A percentile compares a stretch with the other conserved stretches of the same genome.
Conservation (phyloP, 176 grass and related monocot genomes). For the Alopecurus myosuroides region DNA sequence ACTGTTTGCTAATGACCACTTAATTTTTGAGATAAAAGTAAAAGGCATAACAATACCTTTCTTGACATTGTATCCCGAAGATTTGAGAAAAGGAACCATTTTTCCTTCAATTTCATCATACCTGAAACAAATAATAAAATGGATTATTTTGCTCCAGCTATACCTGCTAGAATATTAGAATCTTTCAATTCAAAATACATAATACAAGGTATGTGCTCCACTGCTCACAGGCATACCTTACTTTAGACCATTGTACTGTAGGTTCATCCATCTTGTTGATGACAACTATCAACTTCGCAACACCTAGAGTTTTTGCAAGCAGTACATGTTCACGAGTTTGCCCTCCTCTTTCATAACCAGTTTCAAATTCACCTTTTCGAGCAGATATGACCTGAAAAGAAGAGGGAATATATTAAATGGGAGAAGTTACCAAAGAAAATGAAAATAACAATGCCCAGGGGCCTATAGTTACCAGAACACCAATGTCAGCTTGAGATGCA, state of each 20-base stretch:
- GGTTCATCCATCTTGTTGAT: slow-evolving; percentile 93
- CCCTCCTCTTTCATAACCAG: slow-evolving; percentile 81
- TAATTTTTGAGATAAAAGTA: neutral
- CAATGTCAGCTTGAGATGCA: slow-evolving; percentile 97
- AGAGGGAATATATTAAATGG: neutral
- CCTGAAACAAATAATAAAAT: slow-evolving; percentile 37
- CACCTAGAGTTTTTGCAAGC: slow-evolving; percentile 87
- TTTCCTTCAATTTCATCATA: slow-evolving; percentile 94
- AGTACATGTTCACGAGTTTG: slow-evolving; percentile 82
- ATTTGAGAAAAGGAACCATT: slow-evolving; percentile 77
- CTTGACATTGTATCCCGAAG: slow-evolving; percentile 92
- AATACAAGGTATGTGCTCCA: neutral
- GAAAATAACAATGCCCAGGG: neutral
- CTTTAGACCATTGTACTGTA: slow-evolving; percentile 78
- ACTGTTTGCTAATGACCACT: neutral
- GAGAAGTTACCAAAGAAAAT: neutral
- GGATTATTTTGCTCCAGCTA: neutral
- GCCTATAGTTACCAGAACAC: slow-evolving; percentile 68
- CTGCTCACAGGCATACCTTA: slow-evolving; percentile 56
- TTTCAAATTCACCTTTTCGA: slow-evolving; percentile 95
- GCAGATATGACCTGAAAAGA: slow-evolving; percentile 70
- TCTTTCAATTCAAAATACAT: neutral
- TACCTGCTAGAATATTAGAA: neutral
- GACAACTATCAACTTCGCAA: slow-evolving; percentile 76
- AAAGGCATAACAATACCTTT: slow-evolving; percentile 46